phyloP scores from a whole-genome alignment of 2,329 filamentous ascomycete genomes.

The Aspergillus flavus region DNA sequence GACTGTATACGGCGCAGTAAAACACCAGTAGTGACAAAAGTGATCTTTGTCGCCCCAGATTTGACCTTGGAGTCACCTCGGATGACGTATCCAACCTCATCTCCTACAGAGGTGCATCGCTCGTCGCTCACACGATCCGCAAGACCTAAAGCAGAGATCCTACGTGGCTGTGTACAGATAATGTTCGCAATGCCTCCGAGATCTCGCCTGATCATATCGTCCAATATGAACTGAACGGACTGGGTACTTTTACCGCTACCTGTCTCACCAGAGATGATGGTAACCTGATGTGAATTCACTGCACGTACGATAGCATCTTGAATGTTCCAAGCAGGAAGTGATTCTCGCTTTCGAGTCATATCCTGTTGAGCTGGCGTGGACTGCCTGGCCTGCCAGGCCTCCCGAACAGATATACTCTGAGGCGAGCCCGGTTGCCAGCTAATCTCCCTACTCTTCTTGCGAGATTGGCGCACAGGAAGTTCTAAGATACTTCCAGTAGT shows the following conservation, averaged over 20 bases:
- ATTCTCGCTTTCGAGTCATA: conserved; percentile 73
- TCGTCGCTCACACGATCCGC: conserved; percentile 95
- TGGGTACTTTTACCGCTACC: conserved; percentile 97
- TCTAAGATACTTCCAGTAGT: conserved; percentile 19
- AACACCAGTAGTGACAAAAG: conserved; percentile 94
- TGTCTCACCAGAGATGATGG: conserved; percentile 95
- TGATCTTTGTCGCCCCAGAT: conserved; percentile 76
- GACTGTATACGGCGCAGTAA: conserved; percentile 88
- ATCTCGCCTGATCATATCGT: conserved; percentile 78
- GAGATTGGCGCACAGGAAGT: conserved; percentile 31
- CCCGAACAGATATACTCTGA: conserved; percentile 60
- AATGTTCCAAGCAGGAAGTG: conserved; percentile 84
- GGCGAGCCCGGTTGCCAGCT: conserved; percentile 63
- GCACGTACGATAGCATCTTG: conserved; percentile 74
- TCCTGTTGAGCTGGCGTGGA: conserved; percentile 65
- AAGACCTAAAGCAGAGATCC: conserved; percentile 90
- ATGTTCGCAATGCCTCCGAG: conserved; percentile 82
- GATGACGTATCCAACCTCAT: conserved; percentile 90
- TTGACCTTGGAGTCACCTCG: conserved; percentile 82
- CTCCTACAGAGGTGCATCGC: conserved; percentile 76
- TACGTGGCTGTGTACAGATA: conserved; percentile 90
- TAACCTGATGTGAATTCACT: conserved; percentile 79
- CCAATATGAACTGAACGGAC: conserved; percentile 91
- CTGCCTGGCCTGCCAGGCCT: conserved; percentile 72
- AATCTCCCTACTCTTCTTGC: conserved; percentile 59